Conservation (phyloP, 345 rosid species). For the Euphorbia pulcherrima region DNA sequence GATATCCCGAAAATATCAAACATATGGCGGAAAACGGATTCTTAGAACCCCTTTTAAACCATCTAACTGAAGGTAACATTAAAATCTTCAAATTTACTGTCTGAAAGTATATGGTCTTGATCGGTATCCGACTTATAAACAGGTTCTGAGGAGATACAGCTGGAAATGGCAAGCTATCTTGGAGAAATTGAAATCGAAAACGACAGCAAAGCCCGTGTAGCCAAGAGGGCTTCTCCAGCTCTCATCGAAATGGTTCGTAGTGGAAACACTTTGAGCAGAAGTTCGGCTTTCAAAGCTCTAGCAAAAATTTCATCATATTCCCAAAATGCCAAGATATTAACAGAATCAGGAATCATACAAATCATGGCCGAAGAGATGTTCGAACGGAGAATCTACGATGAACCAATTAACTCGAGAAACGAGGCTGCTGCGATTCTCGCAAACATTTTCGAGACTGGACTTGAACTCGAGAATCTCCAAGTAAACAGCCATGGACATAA, state of each 20-base stretch:
- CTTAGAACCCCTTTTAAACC: slow-evolving; percentile 69
- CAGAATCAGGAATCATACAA: slow-evolving; percentile 53
- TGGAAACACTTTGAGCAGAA: slow-evolving; percentile 46
- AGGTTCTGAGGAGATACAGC: slow-evolving; percentile 67
- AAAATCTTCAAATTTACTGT: not conserved
- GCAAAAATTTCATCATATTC: slow-evolving; percentile 64
- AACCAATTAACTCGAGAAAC: slow-evolving; percentile 53
- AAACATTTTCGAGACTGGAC: slow-evolving; percentile 64
- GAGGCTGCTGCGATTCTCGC: slow-evolving; percentile 79
- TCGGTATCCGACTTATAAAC: slow-evolving; percentile 16
- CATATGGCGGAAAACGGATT: slow-evolving; percentile 86
- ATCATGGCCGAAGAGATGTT: slow-evolving; percentile 75
- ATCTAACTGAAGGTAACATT: slow-evolving; percentile 60
- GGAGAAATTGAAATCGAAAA: slow-evolving; percentile 57
- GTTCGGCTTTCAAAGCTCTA: slow-evolving; percentile 64
- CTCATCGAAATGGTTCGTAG: slow-evolving; percentile 61
- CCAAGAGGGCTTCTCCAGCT: slow-evolving; percentile 59
- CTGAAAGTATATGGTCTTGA: not conserved
- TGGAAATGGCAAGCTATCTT: slow-evolving; percentile 66
- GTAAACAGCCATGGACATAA: slow-evolving; percentile 62
- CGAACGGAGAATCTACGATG: slow-evolving; percentile 43
- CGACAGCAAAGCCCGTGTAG: slow-evolving; percentile 55
- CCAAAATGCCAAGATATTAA: slow-evolving; percentile 51
- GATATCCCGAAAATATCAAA: slow-evolving; percentile 53
- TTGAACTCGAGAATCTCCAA: slow-evolving; percentile 49